These are phyloP conservation scores for Starmera caribaea DNA, from an alignment of 805 yeast species.

Conservation along the genomic window DNA sequence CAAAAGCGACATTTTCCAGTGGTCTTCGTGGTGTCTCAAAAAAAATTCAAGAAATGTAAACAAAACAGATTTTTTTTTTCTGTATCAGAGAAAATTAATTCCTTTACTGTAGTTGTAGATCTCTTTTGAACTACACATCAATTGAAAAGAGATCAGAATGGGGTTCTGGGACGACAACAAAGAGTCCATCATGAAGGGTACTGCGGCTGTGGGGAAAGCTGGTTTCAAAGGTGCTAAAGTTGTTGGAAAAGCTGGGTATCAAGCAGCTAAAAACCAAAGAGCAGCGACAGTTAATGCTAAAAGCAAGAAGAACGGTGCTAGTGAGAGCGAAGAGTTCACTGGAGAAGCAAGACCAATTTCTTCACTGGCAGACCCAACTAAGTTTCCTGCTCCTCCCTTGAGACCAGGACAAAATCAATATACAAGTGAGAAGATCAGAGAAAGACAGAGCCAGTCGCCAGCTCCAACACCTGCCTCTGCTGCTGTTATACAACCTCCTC, in stretches of 20 bases:
- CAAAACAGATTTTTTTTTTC: too few relatives aligned
- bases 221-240: constrained; percentile 29
- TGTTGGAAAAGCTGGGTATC: constrained; percentile 31
- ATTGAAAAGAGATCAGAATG: constrained; percentile 3
- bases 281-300: constrained; percentile 10
- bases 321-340: constrained; percentile 12
- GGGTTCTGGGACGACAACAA: constrained; percentile 34
- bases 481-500: background rate
- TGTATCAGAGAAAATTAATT: background rate
- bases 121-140: background rate
- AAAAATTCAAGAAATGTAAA: too few relatives aligned
- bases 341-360: constrained; percentile 6
- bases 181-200: constrained; percentile 26
- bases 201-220: constrained; percentile 25
- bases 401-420: constrained; percentile 27
- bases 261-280: constrained; percentile 26
- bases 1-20: too few relatives aligned
- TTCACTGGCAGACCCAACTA: constrained; percentile 8
- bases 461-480: constrained; percentile 1
- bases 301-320: constrained; percentile 4
- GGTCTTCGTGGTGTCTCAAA: too few relatives aligned
- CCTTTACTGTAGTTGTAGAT: too few relatives aligned
- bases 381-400: constrained; percentile 30
- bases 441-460: background rate
- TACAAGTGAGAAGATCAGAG: constrained; percentile 11